These are phyloP conservation scores for Kwoniella newhampshirensis DNA, from an alignment of 768 basidiomycete species.

Conservation along the genomic window DNA sequence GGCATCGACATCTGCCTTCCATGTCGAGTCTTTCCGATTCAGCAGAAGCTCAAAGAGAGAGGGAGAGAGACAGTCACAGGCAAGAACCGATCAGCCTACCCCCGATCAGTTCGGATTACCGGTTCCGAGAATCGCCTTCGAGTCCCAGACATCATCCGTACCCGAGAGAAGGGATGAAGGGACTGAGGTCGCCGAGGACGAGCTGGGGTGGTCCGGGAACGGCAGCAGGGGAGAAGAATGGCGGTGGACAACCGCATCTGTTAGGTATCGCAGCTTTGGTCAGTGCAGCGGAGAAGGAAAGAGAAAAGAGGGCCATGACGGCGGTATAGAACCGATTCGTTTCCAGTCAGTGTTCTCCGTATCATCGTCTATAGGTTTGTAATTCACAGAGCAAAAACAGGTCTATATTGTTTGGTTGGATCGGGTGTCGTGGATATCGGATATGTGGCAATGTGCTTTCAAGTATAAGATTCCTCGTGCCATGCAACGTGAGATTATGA, in stretches of 20 bases:
- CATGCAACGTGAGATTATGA: too few relatives aligned
- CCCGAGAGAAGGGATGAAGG: neutral
- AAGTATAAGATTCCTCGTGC: too few relatives aligned
- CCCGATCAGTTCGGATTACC: conserved; percentile 9
- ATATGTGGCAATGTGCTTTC: too few relatives aligned
- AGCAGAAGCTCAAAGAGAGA: neutral
- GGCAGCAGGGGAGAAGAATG: neutral
- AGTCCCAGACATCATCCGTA: conserved; percentile 24
- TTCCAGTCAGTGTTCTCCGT: too few relatives aligned
- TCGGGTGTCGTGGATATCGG: too few relatives aligned
- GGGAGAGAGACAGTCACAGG: too few relatives aligned
- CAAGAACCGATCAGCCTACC: conserved; percentile 13
- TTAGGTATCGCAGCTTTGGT: conserved; percentile 27
- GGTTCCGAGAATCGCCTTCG: conserved; percentile 5
- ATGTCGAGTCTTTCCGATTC: conserved; percentile 10
- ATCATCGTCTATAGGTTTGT: too few relatives aligned
- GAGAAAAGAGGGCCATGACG: conserved; percentile 1
- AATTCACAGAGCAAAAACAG: too few relatives aligned
- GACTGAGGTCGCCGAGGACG: conserved; percentile 12
- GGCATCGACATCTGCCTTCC: neutral
- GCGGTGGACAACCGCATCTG: conserved; percentile 4
- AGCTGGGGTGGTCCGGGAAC: conserved; percentile 12
- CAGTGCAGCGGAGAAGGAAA: conserved; percentile 24
- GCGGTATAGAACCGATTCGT: too few relatives aligned
- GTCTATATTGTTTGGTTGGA: too few relatives aligned